Percentiles rank a stretch among this genome's conserved stretches.
phyloP scores from a whole-genome alignment of 305 asterid genomes.

The Ilex paraguariensis region DNA sequence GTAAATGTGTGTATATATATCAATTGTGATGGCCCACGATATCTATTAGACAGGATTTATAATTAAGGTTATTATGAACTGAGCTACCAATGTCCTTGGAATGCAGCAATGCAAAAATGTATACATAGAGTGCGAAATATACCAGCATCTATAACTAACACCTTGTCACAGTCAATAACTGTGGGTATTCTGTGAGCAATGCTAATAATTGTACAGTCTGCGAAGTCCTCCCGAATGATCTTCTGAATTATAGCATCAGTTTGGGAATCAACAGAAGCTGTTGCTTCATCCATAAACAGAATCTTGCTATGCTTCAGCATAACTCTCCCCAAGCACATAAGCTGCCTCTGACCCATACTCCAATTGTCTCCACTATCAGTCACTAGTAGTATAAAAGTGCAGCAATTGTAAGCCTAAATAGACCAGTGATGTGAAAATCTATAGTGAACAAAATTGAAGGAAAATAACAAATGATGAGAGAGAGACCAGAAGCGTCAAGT shows the following conservation, averaged over 20 bases:
- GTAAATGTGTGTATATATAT: no score
- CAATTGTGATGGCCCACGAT: no score
- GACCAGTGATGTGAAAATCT: no score
- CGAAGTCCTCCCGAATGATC: slow-evolving; percentile 52
- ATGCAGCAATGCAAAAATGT: no score
- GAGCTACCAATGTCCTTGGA: no score
- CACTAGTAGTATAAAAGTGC: slow-evolving; percentile 19
- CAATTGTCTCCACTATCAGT: slow-evolving; percentile 57
- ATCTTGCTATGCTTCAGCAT: slow-evolving; percentile 43
- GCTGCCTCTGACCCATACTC: slow-evolving; percentile 75
- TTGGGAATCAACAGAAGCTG: slow-evolving; percentile 62
- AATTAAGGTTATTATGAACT: no score
- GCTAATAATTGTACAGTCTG: slow-evolving; percentile 43
- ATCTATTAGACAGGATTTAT: no score
- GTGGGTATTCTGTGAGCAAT: slow-evolving; percentile 67
- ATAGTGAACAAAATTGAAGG: background rate
- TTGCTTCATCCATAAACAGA: slow-evolving; percentile 64
- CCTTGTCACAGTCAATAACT: slow-evolving; percentile 49
- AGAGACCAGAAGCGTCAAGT: slow-evolving; percentile 46
- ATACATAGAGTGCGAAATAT: slow-evolving; percentile 3
- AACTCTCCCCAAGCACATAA: slow-evolving; percentile 61
- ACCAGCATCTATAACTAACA: slow-evolving; percentile 50
- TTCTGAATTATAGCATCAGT: slow-evolving; percentile 49
- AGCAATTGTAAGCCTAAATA: background rate
- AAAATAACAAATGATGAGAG: background rate